Conservation (phyloP, 345 rosid species). For the Dipteronia sinensis region DNA sequence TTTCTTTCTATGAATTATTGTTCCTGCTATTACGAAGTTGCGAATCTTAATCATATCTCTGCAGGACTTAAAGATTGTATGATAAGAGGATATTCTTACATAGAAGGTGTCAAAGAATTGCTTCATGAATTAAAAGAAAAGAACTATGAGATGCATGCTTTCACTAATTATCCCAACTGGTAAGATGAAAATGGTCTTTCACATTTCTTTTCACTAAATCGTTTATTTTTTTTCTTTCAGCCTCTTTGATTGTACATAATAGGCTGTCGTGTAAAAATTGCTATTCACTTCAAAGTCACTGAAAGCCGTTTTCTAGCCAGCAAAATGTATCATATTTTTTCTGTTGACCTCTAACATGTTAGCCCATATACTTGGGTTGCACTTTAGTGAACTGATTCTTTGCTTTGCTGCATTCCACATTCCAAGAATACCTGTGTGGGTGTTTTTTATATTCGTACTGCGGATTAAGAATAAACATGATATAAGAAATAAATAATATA, state of each 20-base stretch:
- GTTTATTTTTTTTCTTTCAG: neutral
- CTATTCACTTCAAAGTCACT: neutral
- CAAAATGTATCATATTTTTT: neutral
- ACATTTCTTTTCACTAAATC: neutral
- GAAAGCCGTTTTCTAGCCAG: neutral
- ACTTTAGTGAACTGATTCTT: neutral
- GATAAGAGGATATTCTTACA: slow-evolving; percentile 67
- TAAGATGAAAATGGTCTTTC: slow-evolving; percentile 23
- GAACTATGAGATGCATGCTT: slow-evolving; percentile 87
- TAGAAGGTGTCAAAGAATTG: slow-evolving; percentile 75
- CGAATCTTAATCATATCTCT: slow-evolving; percentile 19
- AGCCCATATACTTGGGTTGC: neutral
- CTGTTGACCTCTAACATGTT: neutral
- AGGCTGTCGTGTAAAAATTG: neutral
- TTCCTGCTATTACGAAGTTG: neutral
- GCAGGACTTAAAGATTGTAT: slow-evolving; percentile 78
- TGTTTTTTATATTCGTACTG: neutral
- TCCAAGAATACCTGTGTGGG: neutral
- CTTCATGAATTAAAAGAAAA: slow-evolving; percentile 55
- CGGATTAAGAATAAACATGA: neutral
- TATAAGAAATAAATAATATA: neutral
- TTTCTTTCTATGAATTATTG: neutral
- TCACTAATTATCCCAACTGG: slow-evolving; percentile 92
- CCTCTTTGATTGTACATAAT: neutral
- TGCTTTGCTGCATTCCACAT: neutral